These are phyloP conservation scores for Larix kaempferi DNA, from an alignment of 75 land plant genomes.

Conservation along the genomic window DNA sequence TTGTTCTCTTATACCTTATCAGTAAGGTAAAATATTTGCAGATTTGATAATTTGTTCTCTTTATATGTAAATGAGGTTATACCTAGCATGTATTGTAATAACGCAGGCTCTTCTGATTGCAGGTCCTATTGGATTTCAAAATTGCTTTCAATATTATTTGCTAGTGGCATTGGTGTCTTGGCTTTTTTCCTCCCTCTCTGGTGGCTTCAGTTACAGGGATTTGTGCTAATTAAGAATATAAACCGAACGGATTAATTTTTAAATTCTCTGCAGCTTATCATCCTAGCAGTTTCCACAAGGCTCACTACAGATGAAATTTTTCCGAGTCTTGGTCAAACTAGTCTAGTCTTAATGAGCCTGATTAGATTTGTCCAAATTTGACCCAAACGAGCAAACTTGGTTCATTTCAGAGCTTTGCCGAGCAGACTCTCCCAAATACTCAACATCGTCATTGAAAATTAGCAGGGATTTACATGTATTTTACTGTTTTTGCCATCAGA, in stretches of 20 bases:
- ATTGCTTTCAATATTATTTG: not conserved
- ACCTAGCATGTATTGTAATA: not conserved
- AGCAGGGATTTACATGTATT: no score
- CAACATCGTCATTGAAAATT: no score
- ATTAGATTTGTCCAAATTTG: no score
- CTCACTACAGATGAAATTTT: no score
- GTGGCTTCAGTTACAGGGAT: slow-evolving; percentile 4
- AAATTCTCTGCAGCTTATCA: not conserved
- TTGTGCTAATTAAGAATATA: not conserved
- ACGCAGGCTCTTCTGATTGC: not conserved
- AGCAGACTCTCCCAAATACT: no score
- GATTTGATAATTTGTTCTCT: not conserved
- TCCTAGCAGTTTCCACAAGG: no score
- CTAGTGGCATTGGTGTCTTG: slow-evolving; percentile 4
- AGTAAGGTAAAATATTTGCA: not conserved
- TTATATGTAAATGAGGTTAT: not conserved
- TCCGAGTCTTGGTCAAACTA: no score
- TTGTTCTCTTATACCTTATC: not conserved
- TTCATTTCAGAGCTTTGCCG: no score
- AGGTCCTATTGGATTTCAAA: not conserved
- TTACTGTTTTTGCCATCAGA: no score
- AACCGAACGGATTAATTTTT: not conserved
- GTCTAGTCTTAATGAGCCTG: no score
- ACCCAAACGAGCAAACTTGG: no score
- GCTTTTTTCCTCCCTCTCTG: slow-evolving; percentile 1